Evolutionary conservation across 805 yeast species (phyloP).

Genomic region (Suhomyces emberorum): DNA sequence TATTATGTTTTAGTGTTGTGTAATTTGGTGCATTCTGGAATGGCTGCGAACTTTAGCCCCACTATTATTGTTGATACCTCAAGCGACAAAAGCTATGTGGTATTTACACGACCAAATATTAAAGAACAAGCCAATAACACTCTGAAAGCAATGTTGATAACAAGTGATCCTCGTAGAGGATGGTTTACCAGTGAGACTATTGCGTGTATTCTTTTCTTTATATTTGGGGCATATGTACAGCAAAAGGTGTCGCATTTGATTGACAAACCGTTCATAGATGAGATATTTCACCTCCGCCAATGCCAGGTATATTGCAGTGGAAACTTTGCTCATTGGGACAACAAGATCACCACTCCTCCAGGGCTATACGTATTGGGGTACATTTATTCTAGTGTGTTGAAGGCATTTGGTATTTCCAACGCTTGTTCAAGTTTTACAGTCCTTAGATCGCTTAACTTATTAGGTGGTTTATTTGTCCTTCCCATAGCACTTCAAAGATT

Average conservation of each 20-base stretch:
- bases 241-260: constrained; percentile 14
- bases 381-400: constrained; percentile 34
- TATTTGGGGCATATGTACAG: constrained; percentile 12
- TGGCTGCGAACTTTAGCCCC: too few species aligned
- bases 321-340: constrained; percentile 70
- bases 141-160: too few species aligned
- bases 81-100: too few species aligned
- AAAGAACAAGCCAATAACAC: too few species aligned
- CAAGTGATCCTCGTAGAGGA: too few species aligned
- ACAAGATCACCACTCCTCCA: constrained; percentile 95
- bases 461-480: constrained; percentile 59
- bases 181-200: not conserved
- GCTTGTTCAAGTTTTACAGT: constrained; percentile 17
- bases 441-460: constrained; percentile 50
- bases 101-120: not conserved
- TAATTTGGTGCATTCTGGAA: too few species aligned
- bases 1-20: too few species aligned
- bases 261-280: constrained; percentile 57
- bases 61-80: too few species aligned
- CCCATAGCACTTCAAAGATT: constrained; percentile 43
- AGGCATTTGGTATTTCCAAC: constrained; percentile 23
- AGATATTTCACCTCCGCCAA: constrained; percentile 82
- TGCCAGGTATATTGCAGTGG: constrained; percentile 63
- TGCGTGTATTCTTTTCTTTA: constrained; percentile 5
- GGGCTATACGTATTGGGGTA: constrained; percentile 65